phyloP scores from a whole-genome alignment of 2,329 filamentous ascomycete species.

The Alternaria conjuncta region DNA sequence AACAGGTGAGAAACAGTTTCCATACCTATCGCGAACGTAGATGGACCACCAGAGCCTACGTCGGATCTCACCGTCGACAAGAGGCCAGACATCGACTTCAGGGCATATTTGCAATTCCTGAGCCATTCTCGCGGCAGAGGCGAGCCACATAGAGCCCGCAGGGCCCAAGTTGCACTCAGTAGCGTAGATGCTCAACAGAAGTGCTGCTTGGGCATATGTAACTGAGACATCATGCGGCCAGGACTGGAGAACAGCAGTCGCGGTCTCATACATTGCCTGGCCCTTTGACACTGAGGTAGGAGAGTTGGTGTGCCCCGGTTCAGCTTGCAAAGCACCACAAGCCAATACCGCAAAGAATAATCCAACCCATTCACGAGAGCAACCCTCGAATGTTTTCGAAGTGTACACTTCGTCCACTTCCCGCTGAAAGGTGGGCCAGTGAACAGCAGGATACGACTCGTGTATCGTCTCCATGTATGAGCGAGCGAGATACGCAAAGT shows the following conservation, averaged over 20 bases:
- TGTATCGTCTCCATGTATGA: slow-evolving; percentile 81
- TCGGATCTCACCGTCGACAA: slow-evolving; percentile 83
- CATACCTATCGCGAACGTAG: slow-evolving; percentile 84
- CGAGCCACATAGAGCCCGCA: slow-evolving; percentile 85
- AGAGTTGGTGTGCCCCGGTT: slow-evolving; percentile 62
- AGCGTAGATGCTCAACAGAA: slow-evolving; percentile 79
- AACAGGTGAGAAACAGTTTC: neutral
- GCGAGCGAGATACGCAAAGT: slow-evolving; percentile 74
- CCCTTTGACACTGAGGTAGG: slow-evolving; percentile 61
- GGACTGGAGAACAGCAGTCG: slow-evolving; percentile 74
- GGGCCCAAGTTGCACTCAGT: slow-evolving; percentile 87
- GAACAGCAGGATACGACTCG: slow-evolving; percentile 80
- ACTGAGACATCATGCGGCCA: slow-evolving; percentile 81
- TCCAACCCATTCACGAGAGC: slow-evolving; percentile 74
- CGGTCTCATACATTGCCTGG: slow-evolving; percentile 72
- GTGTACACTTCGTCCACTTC: slow-evolving; percentile 80
- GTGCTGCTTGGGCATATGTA: slow-evolving; percentile 74
- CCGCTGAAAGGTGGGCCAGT: slow-evolving; percentile 83
- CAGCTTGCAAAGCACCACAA: slow-evolving; percentile 77
- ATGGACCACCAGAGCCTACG: slow-evolving; percentile 92
- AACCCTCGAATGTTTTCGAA: slow-evolving; percentile 64
- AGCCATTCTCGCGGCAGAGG: slow-evolving; percentile 76
- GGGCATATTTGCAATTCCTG: slow-evolving; percentile 84
- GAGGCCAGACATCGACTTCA: slow-evolving; percentile 74
- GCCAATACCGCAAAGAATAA: slow-evolving; percentile 85